Evolutionary conservation across 768 basidiomycete species (phyloP).

Genomic region (Suillus hirtellus): DNA sequence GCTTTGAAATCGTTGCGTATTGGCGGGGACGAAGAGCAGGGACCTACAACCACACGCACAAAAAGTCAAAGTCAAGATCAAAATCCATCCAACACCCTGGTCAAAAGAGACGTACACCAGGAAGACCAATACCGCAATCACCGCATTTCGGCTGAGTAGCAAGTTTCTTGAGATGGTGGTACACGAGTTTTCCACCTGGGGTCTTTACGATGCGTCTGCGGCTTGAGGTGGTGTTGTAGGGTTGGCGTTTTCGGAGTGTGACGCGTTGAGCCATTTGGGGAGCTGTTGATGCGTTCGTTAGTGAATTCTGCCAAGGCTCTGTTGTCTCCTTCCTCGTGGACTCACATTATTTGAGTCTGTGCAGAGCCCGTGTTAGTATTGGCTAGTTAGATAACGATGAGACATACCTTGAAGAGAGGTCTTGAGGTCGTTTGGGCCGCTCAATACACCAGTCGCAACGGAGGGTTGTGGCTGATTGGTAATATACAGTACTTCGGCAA

Average conservation of each 20-base stretch:
- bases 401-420: conserved; percentile 17
- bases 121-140: conserved; percentile 93
- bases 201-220: conserved; percentile 96
- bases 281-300: conserved; percentile 14
- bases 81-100: neutral
- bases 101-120: conserved; percentile 71
- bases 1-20: conserved; percentile 95
- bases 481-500: conserved; percentile 31
- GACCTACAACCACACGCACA: conserved; percentile 50
- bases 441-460: conserved; percentile 20
- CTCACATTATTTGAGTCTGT: conserved; percentile 11
- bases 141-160: conserved; percentile 93
- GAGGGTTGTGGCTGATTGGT: conserved; percentile 30
- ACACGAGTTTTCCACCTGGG: conserved; percentile 96
- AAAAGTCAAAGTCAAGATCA: conserved; percentile 13
- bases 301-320: neutral
- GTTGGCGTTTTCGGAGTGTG: conserved; percentile 96
- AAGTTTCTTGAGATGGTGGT: conserved; percentile 97
- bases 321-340: neutral
- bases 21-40: conserved; percentile 94
- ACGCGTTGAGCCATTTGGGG: conserved; percentile 94
- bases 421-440: conserved; percentile 36
- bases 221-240: conserved; percentile 98
- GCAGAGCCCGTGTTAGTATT: neutral
- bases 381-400: neutral